Evolutionary conservation across 352 stramenopile genomes (phyloP).

Genomic region (Globisporangium barbulae): DNA sequence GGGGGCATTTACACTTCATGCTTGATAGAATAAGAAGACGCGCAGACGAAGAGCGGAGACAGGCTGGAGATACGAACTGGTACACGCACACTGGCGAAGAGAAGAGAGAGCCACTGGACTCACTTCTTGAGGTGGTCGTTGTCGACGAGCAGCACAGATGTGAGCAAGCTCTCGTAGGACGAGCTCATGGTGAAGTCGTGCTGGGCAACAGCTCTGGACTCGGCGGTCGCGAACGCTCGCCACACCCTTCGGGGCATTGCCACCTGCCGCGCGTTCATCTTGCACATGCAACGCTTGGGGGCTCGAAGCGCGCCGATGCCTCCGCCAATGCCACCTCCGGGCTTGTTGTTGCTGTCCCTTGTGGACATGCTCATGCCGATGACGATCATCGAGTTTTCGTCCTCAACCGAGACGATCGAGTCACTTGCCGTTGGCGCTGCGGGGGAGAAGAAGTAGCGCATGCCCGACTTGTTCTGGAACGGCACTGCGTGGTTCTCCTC

Average conservation of each 20-base stretch:
- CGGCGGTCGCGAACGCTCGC: conserved; percentile 13
- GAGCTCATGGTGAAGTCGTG: conserved; percentile 18
- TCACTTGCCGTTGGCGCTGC: neutral
- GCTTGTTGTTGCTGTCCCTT: neutral
- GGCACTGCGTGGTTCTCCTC: conserved; percentile 41
- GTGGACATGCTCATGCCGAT: conserved; percentile 20
- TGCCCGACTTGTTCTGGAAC: conserved; percentile 27
- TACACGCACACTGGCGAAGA: conserved; percentile 3
- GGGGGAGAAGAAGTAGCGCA: conserved; percentile 15
- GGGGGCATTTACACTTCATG: neutral
- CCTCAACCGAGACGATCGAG: conserved; percentile 8
- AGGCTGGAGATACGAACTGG: neutral
- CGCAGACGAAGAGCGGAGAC: neutral
- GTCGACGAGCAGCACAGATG: conserved; percentile 10
- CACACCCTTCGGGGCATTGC: neutral
- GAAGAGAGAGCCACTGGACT: neutral
- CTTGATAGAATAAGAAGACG: neutral
- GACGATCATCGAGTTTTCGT: conserved; percentile 17
- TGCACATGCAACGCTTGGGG: conserved; percentile 15
- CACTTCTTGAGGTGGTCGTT: neutral
- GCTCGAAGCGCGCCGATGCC: neutral
- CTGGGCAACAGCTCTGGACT: conserved; percentile 14
- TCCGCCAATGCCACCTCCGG: neutral
- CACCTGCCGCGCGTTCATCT: conserved; percentile 13
- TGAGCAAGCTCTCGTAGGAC: conserved; percentile 18